Conservation (phyloP, 2,329 filamentous ascomycete genomes). For the Trichophyton benhamiae region DNA sequence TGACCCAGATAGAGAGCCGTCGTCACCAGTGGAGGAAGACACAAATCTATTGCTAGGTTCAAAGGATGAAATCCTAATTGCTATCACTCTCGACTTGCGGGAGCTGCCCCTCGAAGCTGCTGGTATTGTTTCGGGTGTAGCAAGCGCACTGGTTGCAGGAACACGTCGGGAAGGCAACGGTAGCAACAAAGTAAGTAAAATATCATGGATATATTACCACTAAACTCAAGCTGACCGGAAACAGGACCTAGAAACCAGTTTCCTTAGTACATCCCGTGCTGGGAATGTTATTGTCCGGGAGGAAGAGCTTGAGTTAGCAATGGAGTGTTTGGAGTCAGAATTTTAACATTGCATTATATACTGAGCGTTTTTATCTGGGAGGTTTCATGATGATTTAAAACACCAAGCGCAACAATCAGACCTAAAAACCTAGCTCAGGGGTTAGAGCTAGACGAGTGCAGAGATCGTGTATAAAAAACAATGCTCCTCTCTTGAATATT, state of each 20-base stretch:
- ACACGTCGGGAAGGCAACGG: slow-evolving; percentile 40
- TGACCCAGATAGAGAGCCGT: slow-evolving; percentile 50
- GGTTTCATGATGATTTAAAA: neutral
- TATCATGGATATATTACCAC: neutral
- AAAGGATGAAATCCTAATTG: slow-evolving; percentile 56
- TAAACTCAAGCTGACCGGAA: neutral
- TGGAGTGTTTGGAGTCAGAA: slow-evolving; percentile 50
- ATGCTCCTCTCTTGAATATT: neutral
- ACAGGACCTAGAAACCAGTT: slow-evolving; percentile 62
- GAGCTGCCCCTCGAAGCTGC: slow-evolving; percentile 75
- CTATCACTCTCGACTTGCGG: slow-evolving; percentile 77
- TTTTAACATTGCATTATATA: neutral
- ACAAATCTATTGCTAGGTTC: slow-evolving; percentile 63
- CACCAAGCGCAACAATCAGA: neutral
- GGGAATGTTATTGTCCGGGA: slow-evolving; percentile 78
- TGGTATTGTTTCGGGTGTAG: slow-evolving; percentile 89
- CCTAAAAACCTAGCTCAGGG: neutral
- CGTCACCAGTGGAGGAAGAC: slow-evolving; percentile 21
- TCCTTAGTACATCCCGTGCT: slow-evolving; percentile 75
- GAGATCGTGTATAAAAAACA: neutral
- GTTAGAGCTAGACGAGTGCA: neutral
- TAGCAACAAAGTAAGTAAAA: neutral
- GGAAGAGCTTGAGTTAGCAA: slow-evolving; percentile 58
- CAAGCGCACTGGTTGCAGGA: slow-evolving; percentile 65
- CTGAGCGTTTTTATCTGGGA: slow-evolving; percentile 1